phyloP scores from a whole-genome alignment of 768 basidiomycete genomes.

The Leccinellum albellum region DNA sequence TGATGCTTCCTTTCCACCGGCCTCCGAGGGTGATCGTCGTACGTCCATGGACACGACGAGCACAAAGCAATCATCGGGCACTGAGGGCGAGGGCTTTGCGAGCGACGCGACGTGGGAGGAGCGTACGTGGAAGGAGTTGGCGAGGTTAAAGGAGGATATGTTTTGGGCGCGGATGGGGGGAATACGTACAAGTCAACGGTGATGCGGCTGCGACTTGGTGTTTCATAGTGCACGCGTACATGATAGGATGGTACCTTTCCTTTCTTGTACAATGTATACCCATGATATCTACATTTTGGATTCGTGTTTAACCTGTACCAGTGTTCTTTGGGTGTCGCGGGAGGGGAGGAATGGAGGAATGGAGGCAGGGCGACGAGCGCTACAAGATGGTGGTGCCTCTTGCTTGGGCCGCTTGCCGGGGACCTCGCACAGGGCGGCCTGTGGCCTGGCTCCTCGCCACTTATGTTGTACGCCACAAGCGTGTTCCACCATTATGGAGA shows the following conservation, averaged over 20 bases:
- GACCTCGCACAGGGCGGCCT: no score
- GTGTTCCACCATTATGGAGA: no score
- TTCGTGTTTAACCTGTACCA: no score
- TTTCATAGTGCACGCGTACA: background rate
- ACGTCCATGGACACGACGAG: constrained; percentile 21
- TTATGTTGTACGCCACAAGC: no score
- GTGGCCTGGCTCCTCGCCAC: no score
- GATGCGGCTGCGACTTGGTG: background rate
- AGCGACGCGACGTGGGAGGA: constrained; percentile 81
- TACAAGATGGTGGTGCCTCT: no score
- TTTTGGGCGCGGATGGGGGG: constrained; percentile 81
- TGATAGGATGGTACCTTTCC: background rate
- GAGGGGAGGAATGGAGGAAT: no score
- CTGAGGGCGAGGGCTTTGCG: constrained; percentile 44
- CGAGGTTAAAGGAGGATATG: constrained; percentile 74
- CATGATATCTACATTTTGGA: background rate
- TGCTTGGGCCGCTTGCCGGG: no score
- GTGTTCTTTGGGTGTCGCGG: no score
- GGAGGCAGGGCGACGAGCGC: no score
- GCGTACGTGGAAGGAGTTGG: constrained; percentile 76
- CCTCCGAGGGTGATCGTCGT: constrained; percentile 3
- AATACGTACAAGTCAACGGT: constrained; percentile 15
- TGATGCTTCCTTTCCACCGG: background rate
- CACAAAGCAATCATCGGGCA: constrained; percentile 23
- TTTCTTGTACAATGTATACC: background rate